Percentiles rank a stretch among this genome's conserved stretches.
phyloP scores from a whole-genome alignment of 2,329 filamentous ascomycete genomes.

The Lachnum nothofagi region DNA sequence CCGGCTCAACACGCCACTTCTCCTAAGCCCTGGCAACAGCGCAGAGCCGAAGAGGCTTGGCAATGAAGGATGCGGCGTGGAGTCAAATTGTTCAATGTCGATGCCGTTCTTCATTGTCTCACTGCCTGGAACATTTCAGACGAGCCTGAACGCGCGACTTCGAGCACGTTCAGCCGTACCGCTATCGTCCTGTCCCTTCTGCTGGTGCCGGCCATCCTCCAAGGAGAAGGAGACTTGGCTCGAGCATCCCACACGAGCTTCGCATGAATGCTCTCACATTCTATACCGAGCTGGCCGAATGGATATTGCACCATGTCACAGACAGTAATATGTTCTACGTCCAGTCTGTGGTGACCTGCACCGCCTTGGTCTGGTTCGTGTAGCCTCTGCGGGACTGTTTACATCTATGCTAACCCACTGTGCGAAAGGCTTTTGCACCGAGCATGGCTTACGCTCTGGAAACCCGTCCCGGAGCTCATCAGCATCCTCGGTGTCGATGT shows the following conservation, averaged over 20 bases:
- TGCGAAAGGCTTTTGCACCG: conserved; percentile 69
- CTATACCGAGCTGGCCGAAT: conserved; percentile 30
- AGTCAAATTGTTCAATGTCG: too few relatives aligned
- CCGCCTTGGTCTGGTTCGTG: conserved; percentile 30
- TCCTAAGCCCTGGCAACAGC: too few relatives aligned
- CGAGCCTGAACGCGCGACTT: background rate
- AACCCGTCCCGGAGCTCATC: conserved; percentile 85
- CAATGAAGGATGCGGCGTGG: too few relatives aligned
- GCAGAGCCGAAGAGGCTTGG: too few relatives aligned
- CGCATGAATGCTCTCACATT: conserved; percentile 34
- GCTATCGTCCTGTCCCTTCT: background rate
- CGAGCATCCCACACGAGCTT: background rate
- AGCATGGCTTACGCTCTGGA: conserved; percentile 82
- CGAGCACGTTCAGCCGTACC: background rate
- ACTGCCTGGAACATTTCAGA: too few relatives aligned
- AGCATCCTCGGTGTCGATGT: conserved; percentile 90
- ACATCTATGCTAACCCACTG: conserved; percentile 12
- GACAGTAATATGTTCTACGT: conserved; percentile 31
- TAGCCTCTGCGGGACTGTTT: conserved; percentile 6
- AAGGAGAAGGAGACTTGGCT: background rate
- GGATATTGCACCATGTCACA: conserved; percentile 32
- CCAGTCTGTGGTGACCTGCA: conserved; percentile 31
- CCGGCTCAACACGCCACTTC: too few relatives aligned
- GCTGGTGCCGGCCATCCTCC: background rate
- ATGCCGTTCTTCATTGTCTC: too few relatives aligned